These are phyloP conservation scores for Plasmodium yoelii DNA, from an alignment of 169 alveolate genomes.

Conservation along the genomic window DNA sequence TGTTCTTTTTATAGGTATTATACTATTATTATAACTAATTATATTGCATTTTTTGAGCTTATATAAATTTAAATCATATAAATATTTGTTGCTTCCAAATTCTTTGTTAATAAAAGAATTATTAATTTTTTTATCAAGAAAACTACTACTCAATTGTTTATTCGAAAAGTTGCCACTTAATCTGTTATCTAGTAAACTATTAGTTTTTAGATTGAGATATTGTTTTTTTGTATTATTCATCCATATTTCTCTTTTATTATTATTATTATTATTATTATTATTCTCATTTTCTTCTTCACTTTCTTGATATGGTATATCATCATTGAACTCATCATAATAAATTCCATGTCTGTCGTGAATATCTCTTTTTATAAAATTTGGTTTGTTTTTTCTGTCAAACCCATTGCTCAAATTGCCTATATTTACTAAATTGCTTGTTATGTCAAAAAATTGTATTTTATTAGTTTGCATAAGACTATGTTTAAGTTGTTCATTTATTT, in stretches of 20 bases:
- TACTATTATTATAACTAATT: slow-evolving; percentile 32
- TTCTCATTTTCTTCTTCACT: slow-evolving; percentile 9
- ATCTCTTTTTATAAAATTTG: no score
- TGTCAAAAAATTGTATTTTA: no score
- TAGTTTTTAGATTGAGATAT: no score
- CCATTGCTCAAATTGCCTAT: no score
- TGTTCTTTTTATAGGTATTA: background rate
- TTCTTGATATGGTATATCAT: background rate
- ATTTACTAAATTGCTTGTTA: no score
- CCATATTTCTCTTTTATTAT: background rate
- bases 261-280: slow-evolving; percentile 7
- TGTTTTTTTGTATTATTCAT: background rate
- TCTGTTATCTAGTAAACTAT: no score
- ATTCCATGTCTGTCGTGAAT: no score
- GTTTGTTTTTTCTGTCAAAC: no score
- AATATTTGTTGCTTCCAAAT: slow-evolving; percentile 37
- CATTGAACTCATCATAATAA: no score
- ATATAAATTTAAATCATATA: slow-evolving; percentile 38
- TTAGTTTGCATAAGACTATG: no score
- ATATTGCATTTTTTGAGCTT: slow-evolving; percentile 37
- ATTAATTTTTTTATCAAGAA: background rate
- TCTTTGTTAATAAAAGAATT: slow-evolving; percentile 24
- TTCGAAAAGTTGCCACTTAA: no score
- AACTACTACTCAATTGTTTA: background rate
- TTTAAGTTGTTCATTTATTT: no score